phyloP scores from a whole-genome alignment of 495 filamentous ascomycete species.

The Amphirosellinia nigrospora region DNA sequence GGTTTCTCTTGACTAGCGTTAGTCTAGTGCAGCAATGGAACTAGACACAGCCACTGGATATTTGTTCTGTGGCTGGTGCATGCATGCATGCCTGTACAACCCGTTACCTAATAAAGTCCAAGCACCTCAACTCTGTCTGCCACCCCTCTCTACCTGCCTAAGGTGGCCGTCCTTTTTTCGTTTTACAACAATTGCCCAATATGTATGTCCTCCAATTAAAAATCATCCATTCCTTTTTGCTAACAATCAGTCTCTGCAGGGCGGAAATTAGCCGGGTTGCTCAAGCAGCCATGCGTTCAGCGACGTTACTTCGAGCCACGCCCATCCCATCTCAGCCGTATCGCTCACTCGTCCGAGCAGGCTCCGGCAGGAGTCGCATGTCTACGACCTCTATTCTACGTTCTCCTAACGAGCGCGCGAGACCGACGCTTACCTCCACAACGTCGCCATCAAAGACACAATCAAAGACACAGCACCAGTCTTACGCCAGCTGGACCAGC shows the following conservation, averaged over 20 bases:
- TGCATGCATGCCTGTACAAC: background rate
- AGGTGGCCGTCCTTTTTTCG: background rate
- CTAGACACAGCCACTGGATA: background rate
- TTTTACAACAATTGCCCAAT: background rate
- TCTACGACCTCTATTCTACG: constrained; percentile 3
- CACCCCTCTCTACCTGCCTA: background rate
- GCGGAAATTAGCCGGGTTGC: constrained; percentile 36
- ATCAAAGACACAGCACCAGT: constrained; percentile 20
- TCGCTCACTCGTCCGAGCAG: constrained; percentile 6
- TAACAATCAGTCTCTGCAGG: constrained; percentile 24
- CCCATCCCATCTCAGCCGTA: constrained; percentile 30
- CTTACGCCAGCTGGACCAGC: constrained; percentile 22
- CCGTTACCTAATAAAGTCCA: background rate
- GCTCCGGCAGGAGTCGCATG: constrained; percentile 4
- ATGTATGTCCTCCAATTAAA: constrained; percentile 8
- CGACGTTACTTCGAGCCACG: constrained; percentile 26
- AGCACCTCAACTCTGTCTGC: background rate
- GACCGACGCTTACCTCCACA: constrained; percentile 8
- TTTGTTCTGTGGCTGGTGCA: background rate
- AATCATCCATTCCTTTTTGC: background rate
- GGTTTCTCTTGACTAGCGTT: background rate
- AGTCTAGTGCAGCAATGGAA: background rate
- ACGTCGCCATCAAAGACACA: constrained; percentile 17
- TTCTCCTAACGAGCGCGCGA: background rate
- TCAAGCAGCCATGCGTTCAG: constrained; percentile 31